phyloP scores from a whole-genome alignment of 2,329 filamentous ascomycete genomes.

The Tolypocladium endophyticum region DNA sequence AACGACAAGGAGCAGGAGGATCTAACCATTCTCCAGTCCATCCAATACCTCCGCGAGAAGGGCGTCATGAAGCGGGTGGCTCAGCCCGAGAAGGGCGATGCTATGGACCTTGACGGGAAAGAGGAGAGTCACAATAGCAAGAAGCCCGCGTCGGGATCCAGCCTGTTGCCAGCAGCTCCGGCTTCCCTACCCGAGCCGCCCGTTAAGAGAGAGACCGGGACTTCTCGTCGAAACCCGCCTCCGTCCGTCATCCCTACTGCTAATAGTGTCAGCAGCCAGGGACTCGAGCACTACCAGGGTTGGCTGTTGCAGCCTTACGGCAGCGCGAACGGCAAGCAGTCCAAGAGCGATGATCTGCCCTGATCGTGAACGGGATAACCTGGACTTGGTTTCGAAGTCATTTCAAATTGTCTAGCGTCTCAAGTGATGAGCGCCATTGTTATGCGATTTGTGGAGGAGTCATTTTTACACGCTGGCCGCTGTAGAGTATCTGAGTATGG shows the following conservation, averaged over 20 bases:
- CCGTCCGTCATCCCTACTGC: constrained; percentile 17
- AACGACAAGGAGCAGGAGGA: constrained; percentile 62
- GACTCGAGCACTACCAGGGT: constrained; percentile 23
- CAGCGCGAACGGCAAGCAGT: constrained; percentile 17
- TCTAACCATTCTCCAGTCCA: constrained; percentile 53
- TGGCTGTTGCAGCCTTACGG: constrained; percentile 27
- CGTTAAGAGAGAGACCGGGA: constrained; percentile 18
- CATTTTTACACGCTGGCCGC: neutral
- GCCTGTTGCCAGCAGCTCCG: constrained; percentile 26
- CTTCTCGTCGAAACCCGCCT: constrained; percentile 17
- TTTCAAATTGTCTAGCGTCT: neutral
- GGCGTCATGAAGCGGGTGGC: constrained; percentile 33
- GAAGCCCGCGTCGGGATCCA: constrained; percentile 8
- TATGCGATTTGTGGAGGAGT: neutral
- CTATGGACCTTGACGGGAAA: constrained; percentile 1
- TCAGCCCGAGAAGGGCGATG: constrained; percentile 3
- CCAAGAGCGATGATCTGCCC: constrained; percentile 22
- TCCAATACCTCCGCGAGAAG: constrained; percentile 53
- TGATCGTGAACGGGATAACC: constrained; percentile 3
- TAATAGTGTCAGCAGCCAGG: constrained; percentile 20
- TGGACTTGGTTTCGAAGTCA: neutral
- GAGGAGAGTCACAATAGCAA: constrained; percentile 8
- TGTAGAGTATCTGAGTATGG: neutral
- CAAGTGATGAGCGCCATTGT: neutral
- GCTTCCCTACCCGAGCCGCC: constrained; percentile 25